phyloP scores from a whole-genome alignment of 306 rosid species.

The Dryas alaskensis region DNA sequence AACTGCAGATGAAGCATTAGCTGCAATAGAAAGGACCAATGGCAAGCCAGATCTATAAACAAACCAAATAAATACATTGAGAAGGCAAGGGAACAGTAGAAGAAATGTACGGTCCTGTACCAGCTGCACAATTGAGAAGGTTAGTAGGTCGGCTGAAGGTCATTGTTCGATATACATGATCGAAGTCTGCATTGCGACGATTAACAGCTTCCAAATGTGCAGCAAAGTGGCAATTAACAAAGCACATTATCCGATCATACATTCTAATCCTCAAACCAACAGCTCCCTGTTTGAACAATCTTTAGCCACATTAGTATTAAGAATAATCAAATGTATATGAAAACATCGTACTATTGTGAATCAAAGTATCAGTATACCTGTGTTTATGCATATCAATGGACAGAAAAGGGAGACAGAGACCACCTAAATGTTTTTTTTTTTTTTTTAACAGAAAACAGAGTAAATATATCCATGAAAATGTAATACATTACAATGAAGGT shows the following conservation, averaged over 20 bases:
- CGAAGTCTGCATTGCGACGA: slow-evolving; percentile 96
- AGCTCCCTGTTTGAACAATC: slow-evolving; percentile 82
- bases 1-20: slow-evolving; percentile 65
- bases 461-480: not conserved
- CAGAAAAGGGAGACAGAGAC: slow-evolving; percentile 8
- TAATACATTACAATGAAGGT: slow-evolving; percentile 2
- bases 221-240: slow-evolving; percentile 97
- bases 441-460: not conserved
- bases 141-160: slow-evolving; percentile 66
- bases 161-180: slow-evolving; percentile 87
- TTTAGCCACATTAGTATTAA: slow-evolving; percentile 36
- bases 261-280: slow-evolving; percentile 95
- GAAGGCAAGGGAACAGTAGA: slow-evolving; percentile 49
- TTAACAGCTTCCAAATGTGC: slow-evolving; percentile 91
- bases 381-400: slow-evolving; percentile 8
- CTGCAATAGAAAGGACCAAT: slow-evolving; percentile 84
- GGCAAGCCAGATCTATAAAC: slow-evolving; percentile 72
- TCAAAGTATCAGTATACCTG: slow-evolving; percentile 8
- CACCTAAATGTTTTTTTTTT: not conserved
- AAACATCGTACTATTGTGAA: slow-evolving; percentile 8
- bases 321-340: slow-evolving; percentile 13
- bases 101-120: slow-evolving; percentile 54
- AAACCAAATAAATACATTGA: slow-evolving; percentile 51
- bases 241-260: slow-evolving; percentile 74
- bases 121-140: slow-evolving; percentile 54